Conservation (phyloP, 2,329 filamentous ascomycete genomes). For the Cordyceps javanica region DNA sequence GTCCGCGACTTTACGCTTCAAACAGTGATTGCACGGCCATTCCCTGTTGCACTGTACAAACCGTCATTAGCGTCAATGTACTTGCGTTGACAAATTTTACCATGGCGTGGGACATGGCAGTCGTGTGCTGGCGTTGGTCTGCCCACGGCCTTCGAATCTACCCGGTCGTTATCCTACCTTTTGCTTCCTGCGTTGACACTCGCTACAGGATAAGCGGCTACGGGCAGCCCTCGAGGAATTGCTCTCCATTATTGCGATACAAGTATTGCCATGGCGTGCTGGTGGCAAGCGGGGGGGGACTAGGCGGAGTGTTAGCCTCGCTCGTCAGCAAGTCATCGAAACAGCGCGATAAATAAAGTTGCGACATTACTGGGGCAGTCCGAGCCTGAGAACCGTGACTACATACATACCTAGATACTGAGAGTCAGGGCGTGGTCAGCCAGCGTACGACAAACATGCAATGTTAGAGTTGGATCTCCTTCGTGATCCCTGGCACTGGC, state of each 20-base stretch:
- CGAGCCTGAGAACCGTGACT: neutral
- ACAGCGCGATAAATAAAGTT: conserved; percentile 3
- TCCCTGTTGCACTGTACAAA: conserved; percentile 30
- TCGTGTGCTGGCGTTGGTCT: neutral
- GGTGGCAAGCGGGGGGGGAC: neutral
- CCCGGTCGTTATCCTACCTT: conserved; percentile 23
- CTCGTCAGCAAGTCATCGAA: neutral
- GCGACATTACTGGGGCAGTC: neutral
- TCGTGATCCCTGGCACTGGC: neutral
- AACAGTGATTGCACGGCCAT: conserved; percentile 35
- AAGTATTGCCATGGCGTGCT: neutral
- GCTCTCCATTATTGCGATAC: neutral
- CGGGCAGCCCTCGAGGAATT: neutral
- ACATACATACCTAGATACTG: neutral
- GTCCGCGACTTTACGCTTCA: conserved; percentile 32
- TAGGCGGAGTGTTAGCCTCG: neutral
- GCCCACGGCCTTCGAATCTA: neutral
- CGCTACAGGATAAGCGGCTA: conserved; percentile 33
- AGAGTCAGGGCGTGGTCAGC: neutral
- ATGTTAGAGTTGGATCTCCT: neutral
- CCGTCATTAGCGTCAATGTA: conserved; percentile 10
- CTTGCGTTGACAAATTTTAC: no score
- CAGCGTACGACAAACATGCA: neutral
- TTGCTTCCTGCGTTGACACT: conserved; percentile 36
- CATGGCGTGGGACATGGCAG: neutral